Evolutionary conservation across 2,329 filamentous ascomycete genomes (phyloP).

Genomic region (Diplodia intermedia): DNA sequence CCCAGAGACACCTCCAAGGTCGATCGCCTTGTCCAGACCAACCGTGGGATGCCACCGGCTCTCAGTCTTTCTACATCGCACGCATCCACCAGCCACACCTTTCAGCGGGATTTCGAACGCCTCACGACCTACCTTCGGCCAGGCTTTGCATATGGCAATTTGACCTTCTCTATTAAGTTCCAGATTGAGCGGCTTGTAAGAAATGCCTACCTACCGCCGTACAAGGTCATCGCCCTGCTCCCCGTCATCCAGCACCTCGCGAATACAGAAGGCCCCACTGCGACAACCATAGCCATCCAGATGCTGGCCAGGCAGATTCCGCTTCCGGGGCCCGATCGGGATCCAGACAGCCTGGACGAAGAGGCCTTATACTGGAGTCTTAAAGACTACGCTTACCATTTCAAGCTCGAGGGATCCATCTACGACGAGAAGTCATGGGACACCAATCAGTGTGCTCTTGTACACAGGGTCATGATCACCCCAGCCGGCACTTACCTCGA

Average conservation of each 20-base stretch:
- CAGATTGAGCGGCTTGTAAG: constrained; percentile 69
- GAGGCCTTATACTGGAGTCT: constrained; percentile 36
- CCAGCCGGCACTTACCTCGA: constrained; percentile 51
- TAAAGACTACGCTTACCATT: constrained; percentile 41
- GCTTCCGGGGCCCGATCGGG: constrained; percentile 60
- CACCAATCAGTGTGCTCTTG: constrained; percentile 42
- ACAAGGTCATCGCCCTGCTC: constrained; percentile 57
- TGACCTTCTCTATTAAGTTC: constrained; percentile 64
- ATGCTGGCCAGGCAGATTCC: constrained; percentile 61
- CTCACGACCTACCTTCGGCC: constrained; percentile 15
- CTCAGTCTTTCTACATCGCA: neutral
- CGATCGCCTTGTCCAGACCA: constrained; percentile 36
- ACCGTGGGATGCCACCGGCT: constrained; percentile 42
- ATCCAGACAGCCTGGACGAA: constrained; percentile 53
- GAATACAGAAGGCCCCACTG: constrained; percentile 36
- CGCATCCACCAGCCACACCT: constrained; percentile 12
- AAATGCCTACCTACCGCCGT: constrained; percentile 59
- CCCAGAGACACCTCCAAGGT: constrained; percentile 38
- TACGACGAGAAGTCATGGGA: constrained; percentile 43
- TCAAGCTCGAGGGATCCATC: constrained; percentile 43
- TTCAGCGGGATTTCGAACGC: constrained; percentile 28
- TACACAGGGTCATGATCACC: constrained; percentile 48
- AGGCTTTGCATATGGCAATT: constrained; percentile 30
- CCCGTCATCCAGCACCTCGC: constrained; percentile 49
- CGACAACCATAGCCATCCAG: constrained; percentile 58